Evolutionary conservation across 306 rosid species (phyloP), one percentile per base, ranked within the genome.

Genomic region (Cucumis melo): DNA sequence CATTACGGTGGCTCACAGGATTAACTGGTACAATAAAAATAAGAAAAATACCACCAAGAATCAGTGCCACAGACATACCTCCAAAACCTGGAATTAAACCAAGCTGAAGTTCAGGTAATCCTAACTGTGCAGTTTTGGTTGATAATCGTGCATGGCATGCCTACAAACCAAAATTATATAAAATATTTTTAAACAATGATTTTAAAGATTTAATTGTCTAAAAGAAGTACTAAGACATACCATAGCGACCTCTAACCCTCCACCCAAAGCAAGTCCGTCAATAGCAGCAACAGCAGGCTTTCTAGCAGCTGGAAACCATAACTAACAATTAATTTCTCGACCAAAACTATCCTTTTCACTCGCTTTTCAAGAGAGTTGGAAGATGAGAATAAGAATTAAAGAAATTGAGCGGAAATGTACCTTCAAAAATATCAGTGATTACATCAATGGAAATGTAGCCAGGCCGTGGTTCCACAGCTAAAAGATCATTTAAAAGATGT

Each of bases 11-110:
- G 14, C 41, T 50, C 19, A 71, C 23, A 48, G 41, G 9, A 48
- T 48, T 23, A 48, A 48, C n/a, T 12, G 14, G 16, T 14, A 48
- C 9, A 71, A 46, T 48, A 24, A 71, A 71, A 71, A 51, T 17
- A 16, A 51, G 56, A 17, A 51, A 51, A 70, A 10, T 19, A 21
- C 36, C 4, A 6, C 74, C 36, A 21, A 71, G 59, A 24, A 71
- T 23, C 39, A 71, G 39, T 27, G 32, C 1, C 32, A 23, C n/a
- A 42, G 56, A 42, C 38, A 48, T 86, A 95, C 99, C 99, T 92
- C 98, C 99, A 84, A 92, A 95, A 75, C 99, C 99, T 67, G 99
- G 99, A 85, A 95, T 85, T 78, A 95, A 51, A 79, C 99, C 99
- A 80, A 95, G 99, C 85, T 90, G 98, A 82, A 95, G 97, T 82